Evolutionary conservation across 495 filamentous ascomycete species (phyloP).

Genomic region (Hyphodiscus hymeniophilus): DNA sequence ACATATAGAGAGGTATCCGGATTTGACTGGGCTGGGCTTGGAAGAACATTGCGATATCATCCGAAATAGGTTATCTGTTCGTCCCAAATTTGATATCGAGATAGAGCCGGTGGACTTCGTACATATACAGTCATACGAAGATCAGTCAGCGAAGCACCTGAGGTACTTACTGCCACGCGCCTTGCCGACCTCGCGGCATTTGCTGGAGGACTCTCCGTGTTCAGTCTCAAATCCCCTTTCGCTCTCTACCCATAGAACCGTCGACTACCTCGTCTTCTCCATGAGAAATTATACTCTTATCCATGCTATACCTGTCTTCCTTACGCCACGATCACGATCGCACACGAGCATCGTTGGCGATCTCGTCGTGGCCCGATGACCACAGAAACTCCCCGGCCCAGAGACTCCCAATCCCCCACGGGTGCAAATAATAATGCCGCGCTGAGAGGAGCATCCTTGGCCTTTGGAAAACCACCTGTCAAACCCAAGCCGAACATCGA

Average conservation of each 20-base stretch:
- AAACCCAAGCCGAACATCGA: conserved; percentile 17
- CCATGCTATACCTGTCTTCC: conserved; percentile 1
- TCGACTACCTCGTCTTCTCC: too few species aligned
- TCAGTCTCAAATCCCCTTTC: not conserved
- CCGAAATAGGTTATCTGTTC: too few species aligned
- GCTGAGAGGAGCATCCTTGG: conserved; percentile 18
- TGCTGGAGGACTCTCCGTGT: not conserved
- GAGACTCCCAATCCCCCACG: not conserved
- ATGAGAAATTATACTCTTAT: conserved; percentile 4
- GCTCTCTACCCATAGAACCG: too few species aligned
- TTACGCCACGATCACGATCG: conserved; percentile 5
- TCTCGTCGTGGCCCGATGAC: conserved; percentile 15
- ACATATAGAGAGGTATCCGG: too few species aligned
- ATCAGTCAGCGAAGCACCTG: too few species aligned
- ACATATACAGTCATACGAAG: too few species aligned
- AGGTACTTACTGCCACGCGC: too few species aligned
- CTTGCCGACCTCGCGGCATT: too few species aligned
- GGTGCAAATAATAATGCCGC: conserved; percentile 6
- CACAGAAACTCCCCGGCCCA: not conserved
- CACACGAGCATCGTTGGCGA: not conserved
- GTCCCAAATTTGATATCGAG: too few species aligned
- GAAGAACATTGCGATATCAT: too few species aligned
- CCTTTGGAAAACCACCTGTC: conserved; percentile 19
- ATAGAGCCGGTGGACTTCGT: too few species aligned
- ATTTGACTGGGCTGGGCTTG: too few species aligned